Evolutionary conservation across 2,329 filamentous ascomycete species (phyloP), one percentile per base, ranked within the genome.

Genomic region (Penicillium sumatraense): DNA sequence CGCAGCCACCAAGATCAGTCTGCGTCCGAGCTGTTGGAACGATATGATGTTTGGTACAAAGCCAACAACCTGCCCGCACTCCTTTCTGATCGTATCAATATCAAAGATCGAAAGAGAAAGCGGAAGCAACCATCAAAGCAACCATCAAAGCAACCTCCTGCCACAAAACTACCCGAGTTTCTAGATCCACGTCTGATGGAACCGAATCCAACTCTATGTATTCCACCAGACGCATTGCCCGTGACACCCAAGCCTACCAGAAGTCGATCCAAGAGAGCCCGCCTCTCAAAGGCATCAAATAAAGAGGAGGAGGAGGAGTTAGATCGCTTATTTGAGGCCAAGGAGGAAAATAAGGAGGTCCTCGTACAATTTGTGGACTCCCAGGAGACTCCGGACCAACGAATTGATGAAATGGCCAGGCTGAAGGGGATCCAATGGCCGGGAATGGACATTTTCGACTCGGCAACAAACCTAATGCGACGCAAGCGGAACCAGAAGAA

Each of bases 41-140:
- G 81, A 41, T 97, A 91, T 68, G 86, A 96, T 53, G 76, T 79
- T 31, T 97, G 93, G 93, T 96, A 93, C 68, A 79, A 82, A 14
- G 78, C 81, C 24, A 84, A 92, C 75, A 83, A 84, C 27, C 85
- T 97, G 53, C 86, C 90, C 58, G 80, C 80, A 46, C 78, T 96
- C 54, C 85, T 97, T 64, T 86, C 90, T 3, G 88, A 93, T 57
- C 84, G 93, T 21, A 86, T 96, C 80, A 84, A 81, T 47, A 82
- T 87, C 54, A 96, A 95, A 72, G 87, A 92, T 68, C 91, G 87
- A 71, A 85, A 83, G 64, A 73, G 78, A 51, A 86, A 85, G 64
- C 72, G 77, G 51, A 73, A 65, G 56, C 54, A 60, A 9, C 65
- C 63, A 18, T 59, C 50, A 11, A 63, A 59, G 29, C 16, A 16